A percentile compares a stretch with the other conserved stretches of the same genome.
phyloP scores from a whole-genome alignment of 768 basidiomycete genomes.

The Lyophyllum atratum region DNA sequence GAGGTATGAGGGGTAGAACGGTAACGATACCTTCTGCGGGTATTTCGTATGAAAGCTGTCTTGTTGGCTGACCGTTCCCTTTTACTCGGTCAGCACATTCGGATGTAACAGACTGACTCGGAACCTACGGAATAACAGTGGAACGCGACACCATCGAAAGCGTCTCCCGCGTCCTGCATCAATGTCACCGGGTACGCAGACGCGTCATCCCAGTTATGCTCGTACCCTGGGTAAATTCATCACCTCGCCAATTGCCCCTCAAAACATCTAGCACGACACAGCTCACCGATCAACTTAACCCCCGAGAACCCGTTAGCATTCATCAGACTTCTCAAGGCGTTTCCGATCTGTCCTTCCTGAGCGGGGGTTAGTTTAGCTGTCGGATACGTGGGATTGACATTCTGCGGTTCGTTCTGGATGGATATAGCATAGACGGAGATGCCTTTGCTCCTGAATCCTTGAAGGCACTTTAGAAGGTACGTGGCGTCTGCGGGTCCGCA shows the following conservation, averaged over 20 bases:
- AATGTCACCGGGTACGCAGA: constrained; percentile 58
- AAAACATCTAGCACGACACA: not conserved
- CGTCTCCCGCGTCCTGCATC: constrained; percentile 55
- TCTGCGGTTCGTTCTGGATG: constrained; percentile 57
- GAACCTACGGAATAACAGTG: constrained; percentile 58
- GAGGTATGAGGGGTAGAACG: not conserved
- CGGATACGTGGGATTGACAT: constrained; percentile 66
- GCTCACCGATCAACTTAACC: constrained; percentile 58
- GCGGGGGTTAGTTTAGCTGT: constrained; percentile 53
- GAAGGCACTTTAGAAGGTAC: constrained; percentile 68
- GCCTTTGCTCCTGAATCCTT: constrained; percentile 63
- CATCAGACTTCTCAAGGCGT: constrained; percentile 53
- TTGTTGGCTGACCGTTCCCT: constrained; percentile 55
- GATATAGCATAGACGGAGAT: constrained; percentile 61
- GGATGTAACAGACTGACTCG: not conserved
- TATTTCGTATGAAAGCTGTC: constrained; percentile 55
- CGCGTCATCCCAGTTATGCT: constrained; percentile 75
- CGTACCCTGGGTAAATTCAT: constrained; percentile 28
- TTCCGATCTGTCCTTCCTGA: constrained; percentile 58
- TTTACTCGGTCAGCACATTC: not conserved
- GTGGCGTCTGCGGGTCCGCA: constrained; percentile 49
- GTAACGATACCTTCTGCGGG: constrained; percentile 47
- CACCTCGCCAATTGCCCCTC: not conserved
- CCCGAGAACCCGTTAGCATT: constrained; percentile 57
- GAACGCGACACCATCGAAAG: constrained; percentile 69